Percentiles rank a stretch among this genome's conserved stretches.
These are phyloP conservation scores for Zostera marina DNA, from an alignment of 116 monocot species.

Conservation along the genomic window DNA sequence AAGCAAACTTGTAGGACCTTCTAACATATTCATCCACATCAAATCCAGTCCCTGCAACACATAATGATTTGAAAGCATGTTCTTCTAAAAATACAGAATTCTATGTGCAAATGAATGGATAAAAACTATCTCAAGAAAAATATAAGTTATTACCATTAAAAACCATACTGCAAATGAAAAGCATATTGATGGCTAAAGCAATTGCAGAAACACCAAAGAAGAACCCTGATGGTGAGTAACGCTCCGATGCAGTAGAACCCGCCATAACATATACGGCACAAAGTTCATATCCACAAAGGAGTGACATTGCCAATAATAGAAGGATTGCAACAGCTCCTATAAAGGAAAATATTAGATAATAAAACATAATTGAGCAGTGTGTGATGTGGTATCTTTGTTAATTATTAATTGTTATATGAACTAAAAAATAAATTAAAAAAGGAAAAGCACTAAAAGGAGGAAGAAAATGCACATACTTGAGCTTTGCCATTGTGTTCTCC, in stretches of 20 bases:
- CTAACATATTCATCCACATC: constrained; percentile 97
- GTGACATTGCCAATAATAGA: constrained; percentile 65
- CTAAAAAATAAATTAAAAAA: too few species aligned
- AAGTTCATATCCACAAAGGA: constrained; percentile 92
- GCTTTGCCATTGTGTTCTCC: constrained; percentile 99
- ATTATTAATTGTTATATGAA: too few species aligned
- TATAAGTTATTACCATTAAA: constrained; percentile 46
- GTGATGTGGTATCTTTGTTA: not conserved
- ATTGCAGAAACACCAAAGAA: constrained; percentile 96
- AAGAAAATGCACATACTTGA: constrained; percentile 44
- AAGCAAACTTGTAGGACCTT: constrained; percentile 89
- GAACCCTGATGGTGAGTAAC: constrained; percentile 92
- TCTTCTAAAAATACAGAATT: not conserved
- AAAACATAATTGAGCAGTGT: not conserved
- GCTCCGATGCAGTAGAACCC: constrained; percentile 68
- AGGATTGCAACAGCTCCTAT: constrained; percentile 96
- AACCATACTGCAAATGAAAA: constrained; percentile 95
- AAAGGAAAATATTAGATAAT: constrained; percentile 1
- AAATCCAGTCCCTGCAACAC: constrained; percentile 61
- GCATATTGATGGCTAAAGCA: constrained; percentile 90
- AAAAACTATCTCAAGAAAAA: not conserved
- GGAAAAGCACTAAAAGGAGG: too few species aligned
- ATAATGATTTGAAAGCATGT: constrained; percentile 4
- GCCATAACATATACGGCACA: constrained; percentile 96
- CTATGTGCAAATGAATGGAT: not conserved